A percentile compares a stretch with the other conserved stretches of the same genome.
phyloP scores from a whole-genome alignment of 352 stramenopile species.

The Pythium oligandrum region DNA sequence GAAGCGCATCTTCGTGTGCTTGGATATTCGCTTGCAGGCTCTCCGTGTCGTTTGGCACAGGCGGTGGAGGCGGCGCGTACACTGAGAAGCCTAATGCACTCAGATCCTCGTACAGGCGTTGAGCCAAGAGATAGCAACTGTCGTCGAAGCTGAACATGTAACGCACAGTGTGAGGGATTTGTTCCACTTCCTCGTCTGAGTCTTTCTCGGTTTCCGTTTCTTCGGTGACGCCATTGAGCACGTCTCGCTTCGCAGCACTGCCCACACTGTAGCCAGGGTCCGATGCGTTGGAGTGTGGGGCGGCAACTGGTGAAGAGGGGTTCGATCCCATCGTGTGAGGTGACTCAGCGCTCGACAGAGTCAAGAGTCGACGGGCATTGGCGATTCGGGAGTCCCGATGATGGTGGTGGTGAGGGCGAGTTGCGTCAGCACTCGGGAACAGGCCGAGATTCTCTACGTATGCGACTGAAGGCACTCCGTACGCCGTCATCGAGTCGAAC shows the following conservation, averaged over 20 bases:
- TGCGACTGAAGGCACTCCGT: conserved; percentile 54
- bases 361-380: conserved; percentile 38
- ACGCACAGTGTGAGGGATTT: conserved; percentile 18
- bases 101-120: conserved; percentile 51
- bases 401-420: conserved; percentile 4
- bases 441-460: conserved; percentile 52
- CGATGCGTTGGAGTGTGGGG: no score
- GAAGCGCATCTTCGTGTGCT: conserved; percentile 45
- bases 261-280: conserved; percentile 1
- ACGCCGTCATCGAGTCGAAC: conserved; percentile 64
- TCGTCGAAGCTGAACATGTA: conserved; percentile 73
- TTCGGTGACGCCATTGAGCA: background rate
- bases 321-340: no score
- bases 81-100: conserved; percentile 35
- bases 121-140: conserved; percentile 47
- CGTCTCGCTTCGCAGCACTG: background rate
- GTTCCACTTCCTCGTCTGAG: background rate
- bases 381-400: conserved; percentile 26
- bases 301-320: no score
- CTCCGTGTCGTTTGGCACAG: background rate
- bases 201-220: conserved; percentile 7
- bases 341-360: conserved; percentile 12
- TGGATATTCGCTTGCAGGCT: conserved; percentile 8
- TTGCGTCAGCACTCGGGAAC: conserved; percentile 31
- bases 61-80: conserved; percentile 23